phyloP scores from a whole-genome alignment of 352 stramenopile species.

The Globisporangium middletonii region DNA sequence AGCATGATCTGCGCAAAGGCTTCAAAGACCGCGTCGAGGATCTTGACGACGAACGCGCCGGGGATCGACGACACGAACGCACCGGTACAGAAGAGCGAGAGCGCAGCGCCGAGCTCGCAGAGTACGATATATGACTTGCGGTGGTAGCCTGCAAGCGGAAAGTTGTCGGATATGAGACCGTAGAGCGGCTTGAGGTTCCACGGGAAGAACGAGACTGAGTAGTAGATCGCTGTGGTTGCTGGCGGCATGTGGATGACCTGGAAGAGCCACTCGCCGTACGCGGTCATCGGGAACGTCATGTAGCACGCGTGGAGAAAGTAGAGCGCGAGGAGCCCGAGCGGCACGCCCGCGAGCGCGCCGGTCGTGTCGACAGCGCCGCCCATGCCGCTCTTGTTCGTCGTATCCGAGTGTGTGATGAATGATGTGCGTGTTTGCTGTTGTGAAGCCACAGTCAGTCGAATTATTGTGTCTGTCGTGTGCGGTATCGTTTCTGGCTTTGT shows the following conservation, averaged over 20 bases:
- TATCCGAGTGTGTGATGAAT: not conserved
- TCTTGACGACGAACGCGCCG: slow-evolving; percentile 58
- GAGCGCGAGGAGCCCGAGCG: slow-evolving; percentile 50
- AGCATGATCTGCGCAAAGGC: slow-evolving; percentile 82
- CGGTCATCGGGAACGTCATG: slow-evolving; percentile 72
- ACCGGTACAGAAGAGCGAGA: slow-evolving; percentile 53
- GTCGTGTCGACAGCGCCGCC: not conserved
- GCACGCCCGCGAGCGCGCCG: slow-evolving; percentile 21
- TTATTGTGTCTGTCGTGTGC: slow-evolving; percentile 1
- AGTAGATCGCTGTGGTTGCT: slow-evolving; percentile 74
- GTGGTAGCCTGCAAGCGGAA: slow-evolving; percentile 65
- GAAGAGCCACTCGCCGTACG: slow-evolving; percentile 76
- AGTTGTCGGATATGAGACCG: slow-evolving; percentile 65
- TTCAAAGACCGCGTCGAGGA: slow-evolving; percentile 64
- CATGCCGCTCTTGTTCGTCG: not conserved
- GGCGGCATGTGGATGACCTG: slow-evolving; percentile 70
- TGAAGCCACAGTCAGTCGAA: slow-evolving; percentile 3
- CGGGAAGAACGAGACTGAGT: slow-evolving; percentile 76
- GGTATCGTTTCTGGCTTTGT: not conserved
- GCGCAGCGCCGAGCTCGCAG: slow-evolving; percentile 50
- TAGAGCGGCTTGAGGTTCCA: slow-evolving; percentile 87
- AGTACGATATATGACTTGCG: slow-evolving; percentile 81
- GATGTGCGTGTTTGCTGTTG: not conserved
- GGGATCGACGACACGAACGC: slow-evolving; percentile 46
- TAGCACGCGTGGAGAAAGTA: slow-evolving; percentile 80